Evolutionary conservation across 2,329 filamentous ascomycete species (phyloP).

Genomic region (Ascochyta clinopodiicola): DNA sequence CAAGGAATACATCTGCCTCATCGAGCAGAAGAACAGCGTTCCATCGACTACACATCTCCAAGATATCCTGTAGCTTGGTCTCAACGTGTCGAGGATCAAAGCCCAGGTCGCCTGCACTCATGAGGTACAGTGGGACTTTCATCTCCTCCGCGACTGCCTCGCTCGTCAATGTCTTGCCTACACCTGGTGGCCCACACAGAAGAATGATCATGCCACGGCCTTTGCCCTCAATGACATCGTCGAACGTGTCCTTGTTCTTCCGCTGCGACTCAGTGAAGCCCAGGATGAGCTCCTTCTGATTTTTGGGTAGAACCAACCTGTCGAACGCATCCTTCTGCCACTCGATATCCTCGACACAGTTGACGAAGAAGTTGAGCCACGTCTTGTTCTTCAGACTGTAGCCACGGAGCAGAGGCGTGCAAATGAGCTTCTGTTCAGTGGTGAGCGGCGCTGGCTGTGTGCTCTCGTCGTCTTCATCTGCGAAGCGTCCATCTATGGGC

Average conservation of each 20-base stretch:
- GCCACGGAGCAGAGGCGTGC: conserved; percentile 80
- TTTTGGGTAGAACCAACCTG: conserved; percentile 73
- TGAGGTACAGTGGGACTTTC: conserved; percentile 80
- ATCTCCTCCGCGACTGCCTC: conserved; percentile 87
- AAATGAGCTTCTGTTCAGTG: conserved; percentile 80
- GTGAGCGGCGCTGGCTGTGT: conserved; percentile 63
- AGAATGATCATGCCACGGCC: conserved; percentile 83
- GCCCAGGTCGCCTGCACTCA: conserved; percentile 71
- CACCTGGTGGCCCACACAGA: conserved; percentile 82
- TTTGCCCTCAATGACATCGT: conserved; percentile 73
- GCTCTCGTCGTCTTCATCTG: conserved; percentile 18
- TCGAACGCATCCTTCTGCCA: conserved; percentile 85
- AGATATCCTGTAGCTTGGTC: conserved; percentile 52
- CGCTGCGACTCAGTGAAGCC: conserved; percentile 83
- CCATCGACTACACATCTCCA: conserved; percentile 59
- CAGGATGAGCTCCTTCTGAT: conserved; percentile 71
- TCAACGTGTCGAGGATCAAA: conserved; percentile 54
- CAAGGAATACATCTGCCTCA: conserved; percentile 67
- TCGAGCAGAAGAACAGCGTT: conserved; percentile 62
- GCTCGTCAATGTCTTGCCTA: conserved; percentile 85
- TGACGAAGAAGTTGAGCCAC: conserved; percentile 86
- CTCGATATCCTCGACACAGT: conserved; percentile 75
- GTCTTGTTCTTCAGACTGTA: conserved; percentile 87
- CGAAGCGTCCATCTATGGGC: conserved; percentile 19
- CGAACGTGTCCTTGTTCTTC: conserved; percentile 76